These are phyloP conservation scores for Penicillium bialowiezense DNA, from an alignment of 495 filamentous ascomycete genomes.

Conservation along the genomic window DNA sequence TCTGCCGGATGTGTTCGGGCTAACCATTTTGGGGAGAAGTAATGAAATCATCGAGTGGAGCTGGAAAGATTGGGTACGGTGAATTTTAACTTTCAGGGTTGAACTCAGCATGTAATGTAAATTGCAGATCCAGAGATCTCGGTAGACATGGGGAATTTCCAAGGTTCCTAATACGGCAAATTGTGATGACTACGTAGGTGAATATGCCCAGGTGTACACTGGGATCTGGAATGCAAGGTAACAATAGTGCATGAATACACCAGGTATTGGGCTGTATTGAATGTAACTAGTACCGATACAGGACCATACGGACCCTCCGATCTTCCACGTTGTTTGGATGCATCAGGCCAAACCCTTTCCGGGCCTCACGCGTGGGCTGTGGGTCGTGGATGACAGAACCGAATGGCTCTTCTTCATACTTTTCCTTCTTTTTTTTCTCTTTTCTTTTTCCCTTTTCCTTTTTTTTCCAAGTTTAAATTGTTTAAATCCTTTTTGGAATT, in stretches of 20 bases:
- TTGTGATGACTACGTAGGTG: too few species aligned
- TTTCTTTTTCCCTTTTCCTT: conserved; percentile 7
- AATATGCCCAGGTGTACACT: too few species aligned
- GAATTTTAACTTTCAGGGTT: too few species aligned
- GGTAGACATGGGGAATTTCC: too few species aligned
- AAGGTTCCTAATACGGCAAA: too few species aligned
- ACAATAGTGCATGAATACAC: too few species aligned
- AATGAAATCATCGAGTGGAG: conserved; percentile 25
- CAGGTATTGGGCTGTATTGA: too few species aligned
- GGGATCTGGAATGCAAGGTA: too few species aligned
- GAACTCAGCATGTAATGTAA: not conserved
- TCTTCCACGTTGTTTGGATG: conserved; percentile 44
- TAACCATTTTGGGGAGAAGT: conserved; percentile 5
- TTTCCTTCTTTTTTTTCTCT: conserved; percentile 12
- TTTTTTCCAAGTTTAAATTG: not conserved
- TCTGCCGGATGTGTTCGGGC: conserved; percentile 19
- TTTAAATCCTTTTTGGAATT: not conserved
- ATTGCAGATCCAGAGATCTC: too few species aligned
- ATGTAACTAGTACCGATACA: too few species aligned
- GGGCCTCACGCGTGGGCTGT: conserved; percentile 40
- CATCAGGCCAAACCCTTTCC: conserved; percentile 43
- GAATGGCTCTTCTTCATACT: conserved; percentile 34
- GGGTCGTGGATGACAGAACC: conserved; percentile 42
- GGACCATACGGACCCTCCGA: too few species aligned
- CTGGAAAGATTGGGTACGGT: conserved; percentile 2